Conservation (phyloP, 371 early-diverging fungal genomes). For the Actinomortierella wolfii region DNA sequence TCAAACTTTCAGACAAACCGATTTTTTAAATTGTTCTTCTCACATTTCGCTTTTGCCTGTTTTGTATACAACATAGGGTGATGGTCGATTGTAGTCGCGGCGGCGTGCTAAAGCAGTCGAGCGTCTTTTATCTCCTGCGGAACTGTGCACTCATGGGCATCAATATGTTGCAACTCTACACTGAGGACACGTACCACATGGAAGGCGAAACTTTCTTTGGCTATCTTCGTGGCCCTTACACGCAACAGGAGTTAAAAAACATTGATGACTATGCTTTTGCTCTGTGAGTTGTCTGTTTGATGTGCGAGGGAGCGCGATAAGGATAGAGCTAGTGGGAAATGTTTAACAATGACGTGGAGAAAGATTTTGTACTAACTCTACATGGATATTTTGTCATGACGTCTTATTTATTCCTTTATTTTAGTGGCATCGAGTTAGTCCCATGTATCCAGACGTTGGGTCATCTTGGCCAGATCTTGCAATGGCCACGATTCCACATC, state of each 20-base stretch:
- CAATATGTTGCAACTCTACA: slow-evolving; percentile 86
- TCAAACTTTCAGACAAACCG: too few species aligned
- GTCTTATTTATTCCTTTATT: neutral
- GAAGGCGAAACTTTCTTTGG: slow-evolving; percentile 87
- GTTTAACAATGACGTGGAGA: too few species aligned
- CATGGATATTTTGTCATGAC: neutral
- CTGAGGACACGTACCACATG: slow-evolving; percentile 84
- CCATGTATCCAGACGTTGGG: slow-evolving; percentile 92
- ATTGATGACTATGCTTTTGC: slow-evolving; percentile 82
- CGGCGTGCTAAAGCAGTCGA: slow-evolving; percentile 69
- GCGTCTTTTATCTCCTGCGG: slow-evolving; percentile 68
- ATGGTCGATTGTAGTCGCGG: slow-evolving; percentile 90
- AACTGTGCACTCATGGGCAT: slow-evolving; percentile 81
- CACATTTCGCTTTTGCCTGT: neutral
- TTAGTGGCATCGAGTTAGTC: slow-evolving; percentile 83
- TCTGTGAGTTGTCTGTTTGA: slow-evolving; percentile 47
- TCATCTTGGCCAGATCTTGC: slow-evolving; percentile 87
- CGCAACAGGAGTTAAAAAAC: slow-evolving; percentile 64
- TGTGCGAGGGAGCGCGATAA: neutral
- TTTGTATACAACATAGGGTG: slow-evolving; percentile 46
- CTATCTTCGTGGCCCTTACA: slow-evolving; percentile 78
- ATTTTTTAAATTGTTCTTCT: slow-evolving; percentile 1
- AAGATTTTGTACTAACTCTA: neutral
- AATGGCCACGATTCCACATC: slow-evolving; percentile 83
- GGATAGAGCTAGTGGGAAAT: neutral